Percentiles rank a stretch among this genome's conserved stretches.
phyloP scores from a whole-genome alignment of 2,329 filamentous ascomycete species.

The Penicillium sp. region DNA sequence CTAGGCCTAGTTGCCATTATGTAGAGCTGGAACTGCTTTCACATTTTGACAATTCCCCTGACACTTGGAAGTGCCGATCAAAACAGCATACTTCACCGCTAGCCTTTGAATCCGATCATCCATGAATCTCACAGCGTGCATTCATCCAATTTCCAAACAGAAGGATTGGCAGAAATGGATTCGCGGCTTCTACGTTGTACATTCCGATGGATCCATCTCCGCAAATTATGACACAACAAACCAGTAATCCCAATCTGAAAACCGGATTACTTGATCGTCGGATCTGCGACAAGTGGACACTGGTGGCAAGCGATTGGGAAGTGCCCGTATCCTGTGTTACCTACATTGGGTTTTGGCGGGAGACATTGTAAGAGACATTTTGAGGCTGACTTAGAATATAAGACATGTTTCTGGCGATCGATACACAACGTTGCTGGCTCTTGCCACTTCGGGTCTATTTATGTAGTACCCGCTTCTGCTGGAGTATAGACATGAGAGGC shows the following conservation, averaged over 20 bases:
- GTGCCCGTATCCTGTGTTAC: slow-evolving; percentile 7
- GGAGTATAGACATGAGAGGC: neutral
- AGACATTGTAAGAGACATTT: neutral
- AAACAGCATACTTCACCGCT: neutral
- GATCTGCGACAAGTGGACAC: slow-evolving; percentile 12
- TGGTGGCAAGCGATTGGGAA: neutral
- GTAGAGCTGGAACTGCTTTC: neutral
- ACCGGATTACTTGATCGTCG: slow-evolving; percentile 17
- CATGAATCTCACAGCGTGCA: neutral
- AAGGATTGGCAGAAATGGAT: slow-evolving; percentile 6
- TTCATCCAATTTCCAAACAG: neutral
- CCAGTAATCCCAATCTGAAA: slow-evolving; percentile 16
- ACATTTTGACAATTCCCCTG: neutral
- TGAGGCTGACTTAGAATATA: slow-evolving; percentile 8
- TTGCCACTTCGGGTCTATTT: neutral
- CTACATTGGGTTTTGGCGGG: neutral
- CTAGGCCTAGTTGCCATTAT: neutral
- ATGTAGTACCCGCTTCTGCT: neutral
- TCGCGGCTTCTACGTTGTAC: slow-evolving; percentile 7
- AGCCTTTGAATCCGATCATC: neutral
- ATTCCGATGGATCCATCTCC: slow-evolving; percentile 4
- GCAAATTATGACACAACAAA: slow-evolving; percentile 13
- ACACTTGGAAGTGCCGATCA: neutral
- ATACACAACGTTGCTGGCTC: neutral
- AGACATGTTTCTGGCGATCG: neutral